A percentile compares a stretch with the other conserved stretches of the same genome.
Evolutionary conservation across 495 filamentous ascomycete genomes (phyloP).

Genomic region (Hyaloscypha finlandica): DNA sequence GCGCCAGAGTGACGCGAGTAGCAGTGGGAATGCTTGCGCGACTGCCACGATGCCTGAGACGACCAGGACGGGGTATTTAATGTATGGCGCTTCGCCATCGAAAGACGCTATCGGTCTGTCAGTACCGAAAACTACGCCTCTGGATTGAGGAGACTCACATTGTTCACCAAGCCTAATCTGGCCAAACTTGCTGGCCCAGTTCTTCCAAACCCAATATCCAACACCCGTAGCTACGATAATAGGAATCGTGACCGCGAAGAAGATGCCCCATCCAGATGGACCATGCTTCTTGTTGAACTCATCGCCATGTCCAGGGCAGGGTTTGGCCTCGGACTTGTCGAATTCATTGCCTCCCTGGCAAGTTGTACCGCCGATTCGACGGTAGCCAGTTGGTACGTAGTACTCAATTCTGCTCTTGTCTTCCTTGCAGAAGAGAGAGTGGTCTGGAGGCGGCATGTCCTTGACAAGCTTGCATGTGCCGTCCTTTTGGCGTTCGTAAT

Average conservation of each 20-base stretch:
- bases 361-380: slow-evolving; percentile 86
- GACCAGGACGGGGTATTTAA: slow-evolving; percentile 77
- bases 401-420: slow-evolving; percentile 71
- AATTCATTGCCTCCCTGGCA: slow-evolving; percentile 73
- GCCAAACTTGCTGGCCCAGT: slow-evolving; percentile 89
- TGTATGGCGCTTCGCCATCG: slow-evolving; percentile 65
- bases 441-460: slow-evolving; percentile 68
- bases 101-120: slow-evolving; percentile 42
- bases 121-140: neutral
- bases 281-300: slow-evolving; percentile 75
- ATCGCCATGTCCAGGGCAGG: slow-evolving; percentile 76
- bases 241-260: slow-evolving; percentile 80
- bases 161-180: slow-evolving; percentile 80
- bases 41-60: slow-evolving; percentile 78
- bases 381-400: slow-evolving; percentile 82
- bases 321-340: slow-evolving; percentile 55
- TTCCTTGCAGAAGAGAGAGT: slow-evolving; percentile 61
- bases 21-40: slow-evolving; percentile 69
- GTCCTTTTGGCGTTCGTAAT: slow-evolving; percentile 77
- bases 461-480: slow-evolving; percentile 73
- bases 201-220: slow-evolving; percentile 84
- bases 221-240: slow-evolving; percentile 64
- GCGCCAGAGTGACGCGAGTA: slow-evolving; percentile 68
- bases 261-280: slow-evolving; percentile 72
- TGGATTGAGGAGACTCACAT: slow-evolving; percentile 28